These are phyloP conservation scores for Flaveria sonorensis DNA, from an alignment of 129 eudicot genomes.

Conservation along the genomic window DNA sequence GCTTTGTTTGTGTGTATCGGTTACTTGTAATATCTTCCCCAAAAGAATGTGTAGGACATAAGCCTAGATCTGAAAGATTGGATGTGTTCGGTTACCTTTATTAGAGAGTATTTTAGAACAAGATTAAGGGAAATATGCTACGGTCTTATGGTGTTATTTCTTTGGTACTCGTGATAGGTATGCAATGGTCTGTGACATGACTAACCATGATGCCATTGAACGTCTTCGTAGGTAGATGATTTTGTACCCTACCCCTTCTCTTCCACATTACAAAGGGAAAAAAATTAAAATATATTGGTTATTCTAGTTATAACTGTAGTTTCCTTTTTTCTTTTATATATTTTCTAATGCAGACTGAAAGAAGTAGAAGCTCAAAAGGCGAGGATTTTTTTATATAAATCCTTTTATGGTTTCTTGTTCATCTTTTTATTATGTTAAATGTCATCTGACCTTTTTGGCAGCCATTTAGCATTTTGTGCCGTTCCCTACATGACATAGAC, in stretches of 20 bases:
- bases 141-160: background rate
- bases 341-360: conserved; percentile 58
- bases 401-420: background rate
- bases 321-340: conserved; percentile 16
- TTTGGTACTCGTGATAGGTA: conserved; percentile 45
- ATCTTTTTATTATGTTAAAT: conserved; percentile 19
- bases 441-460: conserved; percentile 42
- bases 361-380: conserved; percentile 73
- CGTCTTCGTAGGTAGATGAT: conserved; percentile 76
- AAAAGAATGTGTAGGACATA: conserved; percentile 1
- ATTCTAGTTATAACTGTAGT: conserved; percentile 20
- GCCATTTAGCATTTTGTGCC: conserved; percentile 91
- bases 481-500: conserved; percentile 82
- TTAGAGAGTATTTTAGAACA: conserved; percentile 17
- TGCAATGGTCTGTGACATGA: conserved; percentile 87
- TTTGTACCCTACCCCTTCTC: background rate
- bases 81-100: background rate
- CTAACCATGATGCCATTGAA: conserved; percentile 66
- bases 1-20: background rate
- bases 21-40: background rate
- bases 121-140: conserved; percentile 2
- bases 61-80: conserved; percentile 3
- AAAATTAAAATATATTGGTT: background rate
- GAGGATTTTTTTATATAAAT: conserved; percentile 19
- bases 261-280: background rate